Evolutionary conservation across 495 filamentous ascomycete species (phyloP).

Genomic region (Apiosordaria backusii): DNA sequence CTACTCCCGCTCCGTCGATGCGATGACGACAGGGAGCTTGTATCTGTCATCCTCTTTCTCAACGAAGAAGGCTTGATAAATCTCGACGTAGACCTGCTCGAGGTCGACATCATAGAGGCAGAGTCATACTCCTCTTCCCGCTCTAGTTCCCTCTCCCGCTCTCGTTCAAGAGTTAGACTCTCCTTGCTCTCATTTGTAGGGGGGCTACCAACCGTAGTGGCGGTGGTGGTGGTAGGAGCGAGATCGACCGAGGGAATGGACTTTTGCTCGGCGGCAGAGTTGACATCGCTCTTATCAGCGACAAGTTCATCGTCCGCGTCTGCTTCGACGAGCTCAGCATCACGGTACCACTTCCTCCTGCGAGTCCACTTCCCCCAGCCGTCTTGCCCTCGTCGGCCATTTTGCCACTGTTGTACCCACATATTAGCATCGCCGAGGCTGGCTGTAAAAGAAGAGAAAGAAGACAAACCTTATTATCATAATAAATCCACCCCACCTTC

Average conservation of each 20-base stretch:
- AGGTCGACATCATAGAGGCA: slow-evolving; percentile 31
- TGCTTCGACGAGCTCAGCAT: slow-evolving; percentile 88
- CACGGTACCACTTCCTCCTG: slow-evolving; percentile 90
- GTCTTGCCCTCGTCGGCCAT: slow-evolving; percentile 81
- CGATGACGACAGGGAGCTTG: slow-evolving; percentile 5
- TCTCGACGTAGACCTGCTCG: slow-evolving; percentile 23
- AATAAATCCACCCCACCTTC: slow-evolving; percentile 87
- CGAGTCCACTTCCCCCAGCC: slow-evolving; percentile 95
- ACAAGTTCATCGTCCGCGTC: slow-evolving; percentile 29
- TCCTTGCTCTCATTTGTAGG: neutral
- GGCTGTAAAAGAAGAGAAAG: neutral
- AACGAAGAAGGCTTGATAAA: slow-evolving; percentile 22
- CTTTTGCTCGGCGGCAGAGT: neutral
- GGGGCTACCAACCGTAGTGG: neutral
- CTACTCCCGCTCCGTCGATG: slow-evolving; percentile 14
- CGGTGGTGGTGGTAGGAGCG: neutral
- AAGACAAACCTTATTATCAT: slow-evolving; percentile 83
- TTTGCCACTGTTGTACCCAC: slow-evolving; percentile 67
- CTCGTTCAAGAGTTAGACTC: neutral
- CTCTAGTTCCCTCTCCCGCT: slow-evolving; percentile 11
- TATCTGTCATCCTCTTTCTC: slow-evolving; percentile 20
- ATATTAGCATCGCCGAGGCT: slow-evolving; percentile 5
- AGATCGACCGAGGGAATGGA: neutral
- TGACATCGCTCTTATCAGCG: slow-evolving; percentile 15
- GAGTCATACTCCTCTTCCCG: slow-evolving; percentile 26